Base-by-base conservation (phyloP, 768 basidiomycete species). In the Cystobasidium onofrii region DNA sequence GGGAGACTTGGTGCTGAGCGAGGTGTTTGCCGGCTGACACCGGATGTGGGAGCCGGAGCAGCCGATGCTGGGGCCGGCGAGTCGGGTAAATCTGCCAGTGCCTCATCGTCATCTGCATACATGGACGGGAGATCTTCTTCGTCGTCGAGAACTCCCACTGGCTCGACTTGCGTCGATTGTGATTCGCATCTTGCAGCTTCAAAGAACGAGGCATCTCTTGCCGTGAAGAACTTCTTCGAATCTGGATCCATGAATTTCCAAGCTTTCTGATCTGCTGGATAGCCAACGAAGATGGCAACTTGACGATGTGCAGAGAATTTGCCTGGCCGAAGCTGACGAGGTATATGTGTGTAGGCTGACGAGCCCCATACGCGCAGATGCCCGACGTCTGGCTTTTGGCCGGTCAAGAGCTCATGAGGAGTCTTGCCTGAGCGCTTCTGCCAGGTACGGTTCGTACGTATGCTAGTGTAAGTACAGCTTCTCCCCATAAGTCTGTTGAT, bases 381-480 rank as follows among this genome's bases (percentile, higher is more conserved):
- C 10, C n/a, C 23, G 7, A 55, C n/a, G 54, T 29, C 54, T 9
- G 54, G 29, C 29, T 55, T 55, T n/a, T 55, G 7, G 7, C 54
- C n/a, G 7, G n/a, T 55, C 23, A 55, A 29, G 54, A 55, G 54
- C 54, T 55, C 54, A n/a, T 23, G n/a, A n/a, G 54, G 54, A 9
- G 54, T 55, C n/a, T 55, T 55, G n/a, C n/a, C 20, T 29, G 20
- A 29, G 9, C 54, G n/a, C 54, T 55, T 55, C n/a, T 55, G 54
- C 54, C 54, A 55, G 54, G 54, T 55, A 10, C 54, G 9, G 12
- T 55, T 29, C 54, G 20, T 7, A 55, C 54, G 23, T 55, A n/a
- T 29, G 54, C 54, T n/a, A n/a, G 10, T 55, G 54, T 55, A n/a
- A 29, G 54, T 55, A 55, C 54, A 55, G 54, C 54, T 55, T 29